A percentile compares a stretch with the other conserved stretches of the same genome.
Conservation (phyloP, 108 stramenopile species). For the Cyclotella cryptica region DNA sequence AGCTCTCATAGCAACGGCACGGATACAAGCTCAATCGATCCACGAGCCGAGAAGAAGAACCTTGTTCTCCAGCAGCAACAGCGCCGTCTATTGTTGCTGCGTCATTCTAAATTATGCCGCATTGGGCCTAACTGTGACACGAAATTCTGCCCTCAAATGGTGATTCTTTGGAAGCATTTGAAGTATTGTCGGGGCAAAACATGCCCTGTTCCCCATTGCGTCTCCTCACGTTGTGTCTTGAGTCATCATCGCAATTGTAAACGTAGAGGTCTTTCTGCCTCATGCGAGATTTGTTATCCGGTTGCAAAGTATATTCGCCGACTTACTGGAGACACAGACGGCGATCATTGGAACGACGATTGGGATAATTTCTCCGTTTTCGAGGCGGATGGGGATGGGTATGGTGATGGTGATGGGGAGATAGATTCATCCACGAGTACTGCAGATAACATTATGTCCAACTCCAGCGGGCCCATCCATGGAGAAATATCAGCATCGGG, state of each 20-base stretch:
- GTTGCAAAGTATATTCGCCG: constrained; percentile 70
- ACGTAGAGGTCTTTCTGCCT: constrained; percentile 60
- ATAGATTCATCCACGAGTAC: neutral
- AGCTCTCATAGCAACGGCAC: too few relatives aligned
- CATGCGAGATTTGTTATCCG: constrained; percentile 79
- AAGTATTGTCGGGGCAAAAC: constrained; percentile 79
- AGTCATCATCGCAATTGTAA: constrained; percentile 83
- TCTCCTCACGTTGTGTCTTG: constrained; percentile 79
- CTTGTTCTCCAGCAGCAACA: constrained; percentile 76
- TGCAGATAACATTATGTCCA: neutral
- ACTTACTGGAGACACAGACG: constrained; percentile 33
- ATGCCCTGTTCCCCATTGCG: constrained; percentile 78
- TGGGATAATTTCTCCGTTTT: constrained; percentile 25
- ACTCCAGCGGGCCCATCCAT: neutral
- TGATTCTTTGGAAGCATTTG: constrained; percentile 81
- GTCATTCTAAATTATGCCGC: constrained; percentile 75
- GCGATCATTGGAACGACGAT: constrained; percentile 15
- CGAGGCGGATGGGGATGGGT: neutral
- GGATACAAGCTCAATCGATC: neutral
- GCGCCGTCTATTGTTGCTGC: constrained; percentile 70
- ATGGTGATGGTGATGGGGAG: constrained; percentile 1
- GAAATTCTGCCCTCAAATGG: constrained; percentile 80
- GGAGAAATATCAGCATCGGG: neutral
- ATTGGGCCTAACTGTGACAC: constrained; percentile 60
- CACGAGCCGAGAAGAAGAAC: constrained; percentile 59